Conservation (phyloP, 768 basidiomycete genomes). For the Nevesoporus exiguus region DNA sequence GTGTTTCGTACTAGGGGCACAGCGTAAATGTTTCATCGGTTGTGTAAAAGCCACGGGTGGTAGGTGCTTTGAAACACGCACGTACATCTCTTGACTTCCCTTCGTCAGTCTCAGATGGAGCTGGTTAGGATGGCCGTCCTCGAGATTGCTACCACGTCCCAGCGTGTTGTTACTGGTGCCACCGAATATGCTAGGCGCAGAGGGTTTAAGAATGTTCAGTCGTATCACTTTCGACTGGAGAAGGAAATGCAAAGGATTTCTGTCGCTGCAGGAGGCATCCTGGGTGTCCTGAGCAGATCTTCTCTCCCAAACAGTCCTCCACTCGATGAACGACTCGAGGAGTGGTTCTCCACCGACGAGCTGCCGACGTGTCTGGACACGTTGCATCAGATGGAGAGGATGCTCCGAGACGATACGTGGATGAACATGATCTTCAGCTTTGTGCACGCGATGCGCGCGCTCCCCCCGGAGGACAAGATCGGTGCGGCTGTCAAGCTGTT, state of each 20-base stretch:
- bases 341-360: constrained; percentile 11
- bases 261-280: background rate
- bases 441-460: background rate
- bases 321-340: constrained; percentile 10
- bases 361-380: constrained; percentile 1
- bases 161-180: background rate
- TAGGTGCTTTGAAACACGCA: no score
- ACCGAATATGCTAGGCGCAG: constrained; percentile 1
- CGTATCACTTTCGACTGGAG: constrained; percentile 13
- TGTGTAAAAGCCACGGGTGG: no score
- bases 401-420: constrained; percentile 4
- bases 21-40: no score
- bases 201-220: background rate
- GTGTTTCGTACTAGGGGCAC: no score
- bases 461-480: constrained; percentile 4
- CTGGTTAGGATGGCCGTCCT: background rate
- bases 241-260: constrained; percentile 11
- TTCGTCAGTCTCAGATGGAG: constrained; percentile 3
- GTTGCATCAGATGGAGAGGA: constrained; percentile 3
- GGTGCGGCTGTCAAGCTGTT: constrained; percentile 3
- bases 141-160: background rate
- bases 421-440: background rate
- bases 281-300: background rate
- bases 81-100: no score
- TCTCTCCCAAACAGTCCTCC: background rate